Evolutionary conservation across 257 asterid species (phyloP), one percentile per base, ranked within the genome.

Genomic region (Ilex asprella): DNA sequence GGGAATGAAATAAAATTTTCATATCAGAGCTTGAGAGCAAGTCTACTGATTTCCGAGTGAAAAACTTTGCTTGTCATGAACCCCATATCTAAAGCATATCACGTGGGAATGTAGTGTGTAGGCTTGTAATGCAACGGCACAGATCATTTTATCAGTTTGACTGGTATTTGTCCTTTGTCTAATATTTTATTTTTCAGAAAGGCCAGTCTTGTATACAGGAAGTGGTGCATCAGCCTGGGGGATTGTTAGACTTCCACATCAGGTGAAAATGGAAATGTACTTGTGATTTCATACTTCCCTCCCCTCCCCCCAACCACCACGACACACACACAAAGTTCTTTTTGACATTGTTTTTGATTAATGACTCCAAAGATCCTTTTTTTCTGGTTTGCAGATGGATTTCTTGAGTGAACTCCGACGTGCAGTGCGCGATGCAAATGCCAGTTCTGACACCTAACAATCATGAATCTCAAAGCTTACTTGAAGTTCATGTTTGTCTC

Each of bases 171-270:
- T 16, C 63, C 70, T 56, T 39, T 29, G 16, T 64, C 41, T 63
- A 15, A 8, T 69, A 50, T 68, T 58, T 56, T 77, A 21, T 79
- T 57, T 32, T 60, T 66, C 84, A 92, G 98, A 81, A 62, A 82
- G 85, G 75, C 98, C 98, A 11, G 84, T 92, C 60, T 7, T 88
- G 84, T 88, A 86, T 67, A 62, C 84, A 55, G 77, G 55, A 69
- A 84, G 79, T 78, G 76, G 71, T 67, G 66, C 85, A 60, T 70
- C 90, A 32, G 78, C 95, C 5, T 81, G 91, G 98, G 83, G 89
- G 31, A 89, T 76, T 35, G 58, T 76, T 21, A 55, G 82, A 62
- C 95, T 88, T 77, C 98, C 95, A 13, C 98, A 84, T 78, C 63
- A 70, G 95, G 97, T 92, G 41, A 76, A 65, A 72, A 7, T 59